Evolutionary conservation across 106 monocot genomes (phyloP), one percentile per base, ranked within the genome.

Genomic region (Platanthera guangdongensis): DNA sequence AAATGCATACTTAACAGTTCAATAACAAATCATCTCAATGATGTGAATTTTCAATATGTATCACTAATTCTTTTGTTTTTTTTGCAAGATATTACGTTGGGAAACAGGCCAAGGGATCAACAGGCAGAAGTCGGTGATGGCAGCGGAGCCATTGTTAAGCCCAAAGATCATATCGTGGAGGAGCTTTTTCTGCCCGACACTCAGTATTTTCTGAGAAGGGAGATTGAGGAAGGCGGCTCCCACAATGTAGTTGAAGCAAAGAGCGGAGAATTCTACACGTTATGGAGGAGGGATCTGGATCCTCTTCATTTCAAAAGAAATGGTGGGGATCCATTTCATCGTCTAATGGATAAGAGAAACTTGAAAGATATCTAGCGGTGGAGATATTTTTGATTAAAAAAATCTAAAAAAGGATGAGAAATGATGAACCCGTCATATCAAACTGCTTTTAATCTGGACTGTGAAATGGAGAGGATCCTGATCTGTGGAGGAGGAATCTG

Each of bases 131-230:
- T 39, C 47, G 53, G 46, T 9, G 6, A 39, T 46, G 52, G 45
- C 4, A 15, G 52, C 39, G 52, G 45, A 3, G 19, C 60, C 39
- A 30, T 52, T 46, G 57, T 21, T 73, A 82, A 86, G 57, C 57
- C 47, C 5, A 54, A 77, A 15, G 79, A 21, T 45, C 25, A 49
- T 30, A 64, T 46, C 47, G 63, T 83, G 4, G 89, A 86, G 72
- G 97, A 97, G 67, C 91, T 97, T 4, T 94, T 83, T 71, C 21
- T 80, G 4, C 97, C 97, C 4, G 93, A 94, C 50, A 90, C 84
- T 2, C 76, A 86, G 13, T 97, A 91, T 78, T 94, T 82, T 83
- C 64, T 97, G 65, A 91, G 91, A 83, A 89, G 91, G 57, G 76
- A 84, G 8, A 76, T 78, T 8, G 93, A 87, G 21, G 62, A 68